Evolutionary conservation across 208 protist genomes (phyloP), one percentile per base, ranked within the genome.

Genomic region (Paratrypanosoma confusum): DNA sequence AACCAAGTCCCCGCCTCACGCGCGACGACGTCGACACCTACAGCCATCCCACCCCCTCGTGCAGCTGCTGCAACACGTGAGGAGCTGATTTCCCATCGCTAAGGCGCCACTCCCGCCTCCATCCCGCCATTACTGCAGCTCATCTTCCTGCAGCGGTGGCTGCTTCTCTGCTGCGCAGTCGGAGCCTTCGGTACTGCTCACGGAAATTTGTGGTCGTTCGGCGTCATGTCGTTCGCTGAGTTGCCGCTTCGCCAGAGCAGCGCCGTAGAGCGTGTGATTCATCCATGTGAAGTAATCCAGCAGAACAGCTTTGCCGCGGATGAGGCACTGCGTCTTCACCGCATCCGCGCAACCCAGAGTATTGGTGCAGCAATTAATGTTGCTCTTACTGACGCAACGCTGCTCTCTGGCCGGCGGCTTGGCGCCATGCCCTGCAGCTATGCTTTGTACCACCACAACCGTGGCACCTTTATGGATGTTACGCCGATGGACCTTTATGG

Each of bases 271-370:
- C 46, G 53, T 7, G 32, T 83, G 13, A 78, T 93, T 50, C 83
- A 93, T 57, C 83, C 83, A 0, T 77, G 73, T 27, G 83, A 93
- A 59, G 81, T 77, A 41, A 93, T 93, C 35, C 80, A 93, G 39
- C 70, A 66, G 22, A 77, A 47, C 28, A 40, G 65, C 14, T 56
- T 72, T 4, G 57, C 67, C 27, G 65, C 79, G 33, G 83, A 84
- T 33, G 80, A 93, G 54, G 71, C 74, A 14, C 52, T 83, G 50
- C 77, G 80, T 26, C 67, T 89, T 45, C 65, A 93, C 51, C 79
- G 61, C 45, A 87, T 93, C 41, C 83, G 83, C 53, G 70, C 64
- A 18, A 86, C 83, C 1, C 67, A 86, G 34, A 73, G 80, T 13
- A 65, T 73, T 39, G 83, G 77, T 6, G 67, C 80, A 3, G 83